A percentile compares a stretch with the other conserved stretches of the same genome.
Conservation (phyloP, 805 yeast species). For the Yarrowia yakushimensis region DNA sequence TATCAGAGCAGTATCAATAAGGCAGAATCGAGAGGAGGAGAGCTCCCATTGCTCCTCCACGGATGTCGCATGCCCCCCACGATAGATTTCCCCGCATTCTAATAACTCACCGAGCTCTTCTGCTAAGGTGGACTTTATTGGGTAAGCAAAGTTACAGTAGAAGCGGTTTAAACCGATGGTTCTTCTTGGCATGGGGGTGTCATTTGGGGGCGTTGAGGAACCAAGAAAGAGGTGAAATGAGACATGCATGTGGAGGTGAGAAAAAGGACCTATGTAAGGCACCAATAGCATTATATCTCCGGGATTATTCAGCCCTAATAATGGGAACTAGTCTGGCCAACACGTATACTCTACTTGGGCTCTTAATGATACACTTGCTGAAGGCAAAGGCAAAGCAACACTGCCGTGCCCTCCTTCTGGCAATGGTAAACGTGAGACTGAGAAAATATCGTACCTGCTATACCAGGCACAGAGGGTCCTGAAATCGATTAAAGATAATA, state of each 20-base stretch:
- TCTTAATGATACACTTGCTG: slow-evolving; percentile 2
- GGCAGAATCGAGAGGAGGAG: too few relatives aligned
- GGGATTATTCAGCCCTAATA: too few relatives aligned
- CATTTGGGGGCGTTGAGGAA: background rate
- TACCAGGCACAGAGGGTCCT: too few relatives aligned
- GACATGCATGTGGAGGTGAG: background rate
- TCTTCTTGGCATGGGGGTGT: background rate
- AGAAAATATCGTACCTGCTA: too few relatives aligned
- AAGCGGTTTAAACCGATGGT: too few relatives aligned
- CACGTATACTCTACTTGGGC: background rate
- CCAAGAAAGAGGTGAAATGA: background rate
- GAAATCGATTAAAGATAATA: background rate
- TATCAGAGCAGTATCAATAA: too few relatives aligned
- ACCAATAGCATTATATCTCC: too few relatives aligned
- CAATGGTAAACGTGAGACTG: background rate
- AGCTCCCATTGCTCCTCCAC: background rate
- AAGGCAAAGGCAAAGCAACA: background rate
- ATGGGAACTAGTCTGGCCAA: background rate
- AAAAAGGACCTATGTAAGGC: too few relatives aligned
- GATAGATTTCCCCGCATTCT: background rate
- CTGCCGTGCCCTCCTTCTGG: background rate
- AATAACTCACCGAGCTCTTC: background rate
- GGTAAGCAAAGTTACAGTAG: background rate
- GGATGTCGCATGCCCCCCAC: slow-evolving; percentile 12
- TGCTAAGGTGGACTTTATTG: background rate